Conservation (phyloP, 1,284 basidiomycete species). For the Naganishia sp. region DNA sequence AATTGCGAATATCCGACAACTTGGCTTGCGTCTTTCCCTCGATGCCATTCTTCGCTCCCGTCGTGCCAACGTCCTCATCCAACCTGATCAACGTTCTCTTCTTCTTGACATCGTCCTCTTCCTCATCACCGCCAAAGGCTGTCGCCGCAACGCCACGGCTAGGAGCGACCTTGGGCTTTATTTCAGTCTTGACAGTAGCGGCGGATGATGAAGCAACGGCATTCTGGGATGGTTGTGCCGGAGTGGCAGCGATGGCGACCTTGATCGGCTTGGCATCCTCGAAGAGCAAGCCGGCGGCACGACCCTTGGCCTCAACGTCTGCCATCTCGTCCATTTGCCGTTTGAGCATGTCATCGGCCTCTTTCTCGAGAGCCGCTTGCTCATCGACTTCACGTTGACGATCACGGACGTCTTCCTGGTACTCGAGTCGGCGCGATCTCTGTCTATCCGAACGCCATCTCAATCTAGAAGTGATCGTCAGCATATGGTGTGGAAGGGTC, state of each 20-base stretch:
- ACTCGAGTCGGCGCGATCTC: slow-evolving; percentile 68
- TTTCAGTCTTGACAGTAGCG: slow-evolving; percentile 50
- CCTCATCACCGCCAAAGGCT: slow-evolving; percentile 70
- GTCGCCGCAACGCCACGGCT: slow-evolving; percentile 41
- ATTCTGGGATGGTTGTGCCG: slow-evolving; percentile 35
- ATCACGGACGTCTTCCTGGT: slow-evolving; percentile 77
- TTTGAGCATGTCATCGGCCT: slow-evolving; percentile 83
- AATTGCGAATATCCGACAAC: slow-evolving; percentile 71
- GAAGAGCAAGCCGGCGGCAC: slow-evolving; percentile 80
- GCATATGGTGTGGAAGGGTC: not conserved
- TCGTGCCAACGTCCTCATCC: slow-evolving; percentile 63
- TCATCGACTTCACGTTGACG: slow-evolving; percentile 78
- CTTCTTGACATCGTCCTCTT: slow-evolving; percentile 77
- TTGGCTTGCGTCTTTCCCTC: slow-evolving; percentile 73
- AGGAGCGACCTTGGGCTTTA: slow-evolving; percentile 54
- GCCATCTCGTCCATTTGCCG: slow-evolving; percentile 89
- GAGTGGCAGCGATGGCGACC: slow-evolving; percentile 63
- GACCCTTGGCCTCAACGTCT: slow-evolving; percentile 78
- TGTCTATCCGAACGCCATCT: slow-evolving; percentile 74
- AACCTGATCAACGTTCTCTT: slow-evolving; percentile 79
- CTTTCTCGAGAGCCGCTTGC: slow-evolving; percentile 74
- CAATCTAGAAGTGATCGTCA: slow-evolving; percentile 53
- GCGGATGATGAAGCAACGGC: slow-evolving; percentile 51
- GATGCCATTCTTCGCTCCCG: slow-evolving; percentile 60
- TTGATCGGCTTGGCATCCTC: slow-evolving; percentile 86